Conservation (phyloP, 1,139 yeast genomes). For the Suhomyces guaymorum region DNA sequence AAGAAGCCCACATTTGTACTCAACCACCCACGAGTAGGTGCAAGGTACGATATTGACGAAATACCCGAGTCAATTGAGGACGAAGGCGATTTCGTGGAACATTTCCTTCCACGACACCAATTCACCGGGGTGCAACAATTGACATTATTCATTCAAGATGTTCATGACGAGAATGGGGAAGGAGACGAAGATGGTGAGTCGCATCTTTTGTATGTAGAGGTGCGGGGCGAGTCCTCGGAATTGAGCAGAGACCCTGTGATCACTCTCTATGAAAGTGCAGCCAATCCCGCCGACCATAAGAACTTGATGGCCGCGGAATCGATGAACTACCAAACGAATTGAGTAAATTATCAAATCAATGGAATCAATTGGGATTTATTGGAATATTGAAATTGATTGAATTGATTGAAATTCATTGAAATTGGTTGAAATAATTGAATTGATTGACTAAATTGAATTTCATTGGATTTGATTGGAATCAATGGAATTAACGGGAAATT, state of each 20-base stretch:
- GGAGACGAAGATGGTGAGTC: constrained; percentile 59
- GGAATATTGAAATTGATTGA: too few relatives aligned
- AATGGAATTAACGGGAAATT: too few relatives aligned
- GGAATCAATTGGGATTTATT: too few relatives aligned
- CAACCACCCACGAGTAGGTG: constrained; percentile 66
- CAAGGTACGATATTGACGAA: constrained; percentile 36
- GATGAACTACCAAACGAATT: constrained; percentile 8
- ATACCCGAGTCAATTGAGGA: constrained; percentile 32
- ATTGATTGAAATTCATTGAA: too few relatives aligned
- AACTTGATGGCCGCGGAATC: constrained; percentile 26
- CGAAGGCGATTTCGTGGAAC: constrained; percentile 72
- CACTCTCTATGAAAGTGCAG: constrained; percentile 83
- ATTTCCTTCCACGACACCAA: constrained; percentile 70
- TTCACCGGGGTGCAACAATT: constrained; percentile 73
- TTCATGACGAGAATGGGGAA: constrained; percentile 49
- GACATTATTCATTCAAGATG: constrained; percentile 66
- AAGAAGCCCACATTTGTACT: constrained; percentile 54
- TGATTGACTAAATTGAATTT: too few relatives aligned
- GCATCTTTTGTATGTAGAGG: constrained; percentile 67
- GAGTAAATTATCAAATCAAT: too few relatives aligned
- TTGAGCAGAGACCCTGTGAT: constrained; percentile 67
- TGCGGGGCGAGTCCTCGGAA: constrained; percentile 77
- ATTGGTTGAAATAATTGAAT: too few relatives aligned
- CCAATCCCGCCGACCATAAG: constrained; percentile 89
- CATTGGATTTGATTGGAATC: too few relatives aligned